phyloP scores from a whole-genome alignment of 2,329 filamentous ascomycete species.

The Fusarium fujikuroi region DNA sequence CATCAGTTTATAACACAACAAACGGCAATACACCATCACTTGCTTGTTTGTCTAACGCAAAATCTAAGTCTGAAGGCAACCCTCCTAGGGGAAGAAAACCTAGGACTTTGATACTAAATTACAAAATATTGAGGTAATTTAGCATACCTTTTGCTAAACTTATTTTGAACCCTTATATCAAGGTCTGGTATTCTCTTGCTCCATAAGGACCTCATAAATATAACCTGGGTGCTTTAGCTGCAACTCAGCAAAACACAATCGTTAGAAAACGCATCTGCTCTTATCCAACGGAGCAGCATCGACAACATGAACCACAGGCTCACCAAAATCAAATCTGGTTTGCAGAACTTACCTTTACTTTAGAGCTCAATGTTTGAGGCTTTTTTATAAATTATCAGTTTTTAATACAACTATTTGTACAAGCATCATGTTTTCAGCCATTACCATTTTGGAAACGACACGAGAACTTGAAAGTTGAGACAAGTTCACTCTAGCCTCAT shows the following conservation, averaged over 20 bases:
- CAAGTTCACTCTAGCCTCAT: neutral
- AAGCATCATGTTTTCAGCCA: neutral
- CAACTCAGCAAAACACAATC: rapidly evolving
- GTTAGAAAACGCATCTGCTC: rapidly evolving
- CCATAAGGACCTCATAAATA: neutral
- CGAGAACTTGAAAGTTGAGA: neutral
- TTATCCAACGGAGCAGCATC: neutral
- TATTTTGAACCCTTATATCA: neutral
- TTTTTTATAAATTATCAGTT: neutral
- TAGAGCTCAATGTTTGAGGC: neutral
- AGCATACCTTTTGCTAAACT: no score
- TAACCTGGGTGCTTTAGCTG: no score
- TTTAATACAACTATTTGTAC: no score
- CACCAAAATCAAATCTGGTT: rapidly evolving
- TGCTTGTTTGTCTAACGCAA: neutral
- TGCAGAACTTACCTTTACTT: neutral
- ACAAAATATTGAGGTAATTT: neutral
- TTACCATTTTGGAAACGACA: neutral
- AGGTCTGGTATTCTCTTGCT: neutral
- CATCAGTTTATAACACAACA: neutral
- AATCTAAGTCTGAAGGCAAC: neutral
- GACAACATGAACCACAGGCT: neutral
- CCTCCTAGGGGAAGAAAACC: neutral
- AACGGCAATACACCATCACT: neutral
- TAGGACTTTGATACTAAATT: rapidly evolving